These are phyloP conservation scores for Aegilops speltoides DNA, from an alignment of 176 grass and related monocot genomes.

Conservation along the genomic window DNA sequence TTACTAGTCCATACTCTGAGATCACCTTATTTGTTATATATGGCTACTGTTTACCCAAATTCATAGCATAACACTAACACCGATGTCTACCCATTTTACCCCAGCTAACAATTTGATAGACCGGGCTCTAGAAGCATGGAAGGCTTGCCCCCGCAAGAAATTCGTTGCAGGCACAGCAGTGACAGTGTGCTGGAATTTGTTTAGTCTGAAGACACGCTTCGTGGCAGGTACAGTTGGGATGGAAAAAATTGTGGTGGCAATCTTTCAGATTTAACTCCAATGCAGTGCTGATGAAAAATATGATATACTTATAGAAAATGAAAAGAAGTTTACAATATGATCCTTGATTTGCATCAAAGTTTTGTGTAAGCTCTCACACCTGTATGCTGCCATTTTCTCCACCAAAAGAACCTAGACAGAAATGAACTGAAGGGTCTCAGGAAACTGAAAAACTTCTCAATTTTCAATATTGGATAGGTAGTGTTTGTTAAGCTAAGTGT, in stretches of 20 bases:
- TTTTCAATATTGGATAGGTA: too few species aligned
- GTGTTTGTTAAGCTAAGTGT: too few species aligned
- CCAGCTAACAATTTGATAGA: slow-evolving; percentile 51
- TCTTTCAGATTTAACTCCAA: not conserved
- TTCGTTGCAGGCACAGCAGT: slow-evolving; percentile 55
- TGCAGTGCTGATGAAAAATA: not conserved
- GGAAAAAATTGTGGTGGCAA: not conserved
- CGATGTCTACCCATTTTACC: not conserved
- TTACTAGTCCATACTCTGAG: not conserved
- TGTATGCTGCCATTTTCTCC: not conserved
- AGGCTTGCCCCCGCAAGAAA: slow-evolving; percentile 86
- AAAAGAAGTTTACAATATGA: not conserved
- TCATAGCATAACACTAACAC: not conserved
- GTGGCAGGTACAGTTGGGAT: slow-evolving; percentile 52
- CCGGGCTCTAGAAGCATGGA: slow-evolving; percentile 60
- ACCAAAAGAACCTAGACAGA: not conserved
- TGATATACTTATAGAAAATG: not conserved
- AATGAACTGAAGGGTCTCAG: not conserved
- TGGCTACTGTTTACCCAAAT: not conserved
- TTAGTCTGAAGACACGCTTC: slow-evolving; percentile 74
- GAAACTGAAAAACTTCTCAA: not conserved
- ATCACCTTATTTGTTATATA: not conserved
- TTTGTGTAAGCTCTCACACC: too few species aligned
- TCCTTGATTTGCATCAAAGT: not conserved
- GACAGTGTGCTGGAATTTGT: slow-evolving; percentile 90